Evolutionary conservation across 2,329 filamentous ascomycete species (phyloP).

Genomic region (Fusarium tuaranense): DNA sequence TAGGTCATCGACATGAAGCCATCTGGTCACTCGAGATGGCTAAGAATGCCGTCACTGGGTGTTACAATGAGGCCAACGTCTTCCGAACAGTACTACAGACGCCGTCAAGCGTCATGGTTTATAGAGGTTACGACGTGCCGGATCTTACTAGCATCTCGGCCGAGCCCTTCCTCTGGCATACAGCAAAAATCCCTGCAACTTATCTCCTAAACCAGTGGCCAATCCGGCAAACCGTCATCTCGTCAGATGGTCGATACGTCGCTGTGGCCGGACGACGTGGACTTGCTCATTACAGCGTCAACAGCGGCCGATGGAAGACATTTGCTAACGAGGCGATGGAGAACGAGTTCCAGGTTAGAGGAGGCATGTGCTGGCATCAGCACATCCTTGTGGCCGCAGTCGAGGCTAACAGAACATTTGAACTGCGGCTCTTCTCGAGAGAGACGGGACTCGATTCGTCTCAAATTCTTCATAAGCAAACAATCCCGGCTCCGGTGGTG

Average conservation of each 20-base stretch:
- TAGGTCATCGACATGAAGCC: constrained; percentile 77
- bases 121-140: constrained; percentile 91
- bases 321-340: constrained; percentile 86
- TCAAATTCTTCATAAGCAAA: constrained; percentile 80
- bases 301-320: constrained; percentile 94
- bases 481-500: constrained; percentile 87
- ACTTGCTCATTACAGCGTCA: constrained; percentile 94
- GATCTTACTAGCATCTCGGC: constrained; percentile 92
- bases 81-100: constrained; percentile 91
- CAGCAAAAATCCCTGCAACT: constrained; percentile 82
- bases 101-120: constrained; percentile 88
- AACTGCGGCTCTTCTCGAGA: constrained; percentile 92
- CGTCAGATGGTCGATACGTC: constrained; percentile 91
- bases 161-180: constrained; percentile 95
- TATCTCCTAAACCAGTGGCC: constrained; percentile 96
- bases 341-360: constrained; percentile 90
- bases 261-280: constrained; percentile 95
- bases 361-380: constrained; percentile 99
- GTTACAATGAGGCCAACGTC: constrained; percentile 91
- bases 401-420: constrained; percentile 84
- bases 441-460: constrained; percentile 82
- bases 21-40: constrained; percentile 93
- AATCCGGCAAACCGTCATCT: constrained; percentile 87
- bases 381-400: constrained; percentile 94
- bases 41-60: constrained; percentile 91